Percentiles rank a stretch among this genome's conserved stretches.
phyloP scores from a whole-genome alignment of 371 early-diverging fungal species.

The Umbelopsis sp. region DNA sequence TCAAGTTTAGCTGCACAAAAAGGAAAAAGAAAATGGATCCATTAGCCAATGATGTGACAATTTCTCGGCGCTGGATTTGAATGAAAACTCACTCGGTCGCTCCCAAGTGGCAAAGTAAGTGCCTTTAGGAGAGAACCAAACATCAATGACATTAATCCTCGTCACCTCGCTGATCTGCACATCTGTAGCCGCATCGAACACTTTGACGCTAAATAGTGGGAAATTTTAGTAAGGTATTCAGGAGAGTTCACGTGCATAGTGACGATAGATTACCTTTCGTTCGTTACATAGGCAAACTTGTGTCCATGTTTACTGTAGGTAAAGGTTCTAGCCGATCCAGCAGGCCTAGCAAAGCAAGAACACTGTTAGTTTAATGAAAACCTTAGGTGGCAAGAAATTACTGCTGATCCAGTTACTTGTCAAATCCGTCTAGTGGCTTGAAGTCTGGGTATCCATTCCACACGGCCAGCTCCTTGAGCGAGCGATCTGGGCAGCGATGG shows the following conservation, averaged over 20 bases:
- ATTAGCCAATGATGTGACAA: too few relatives aligned
- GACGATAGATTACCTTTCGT: conserved; percentile 56
- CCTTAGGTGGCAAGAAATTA: conserved; percentile 1
- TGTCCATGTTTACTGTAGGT: conserved; percentile 85
- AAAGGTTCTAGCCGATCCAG: conserved; percentile 66
- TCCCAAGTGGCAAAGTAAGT: conserved; percentile 89
- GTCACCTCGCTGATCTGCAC: conserved; percentile 67
- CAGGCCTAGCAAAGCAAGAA: conserved; percentile 44
- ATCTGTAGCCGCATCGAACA: conserved; percentile 71
- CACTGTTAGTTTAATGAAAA: neutral
- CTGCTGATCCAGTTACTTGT: conserved; percentile 42
- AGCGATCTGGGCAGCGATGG: conserved; percentile 53
- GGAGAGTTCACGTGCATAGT: neutral
- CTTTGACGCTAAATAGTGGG: conserved; percentile 58
- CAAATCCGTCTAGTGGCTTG: conserved; percentile 49
- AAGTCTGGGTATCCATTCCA: conserved; percentile 64
- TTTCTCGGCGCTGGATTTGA: too few relatives aligned
- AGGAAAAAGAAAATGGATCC: too few relatives aligned
- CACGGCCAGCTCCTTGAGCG: conserved; percentile 67
- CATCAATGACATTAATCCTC: conserved; percentile 74
- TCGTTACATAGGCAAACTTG: conserved; percentile 77
- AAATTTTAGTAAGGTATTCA: neutral
- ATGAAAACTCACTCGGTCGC: conserved; percentile 67
- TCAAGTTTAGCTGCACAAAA: conserved; percentile 62
- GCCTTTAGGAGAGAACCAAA: conserved; percentile 90